Conservation (phyloP, 1,284 basidiomycete species). For the Pseudozyma sp. region DNA sequence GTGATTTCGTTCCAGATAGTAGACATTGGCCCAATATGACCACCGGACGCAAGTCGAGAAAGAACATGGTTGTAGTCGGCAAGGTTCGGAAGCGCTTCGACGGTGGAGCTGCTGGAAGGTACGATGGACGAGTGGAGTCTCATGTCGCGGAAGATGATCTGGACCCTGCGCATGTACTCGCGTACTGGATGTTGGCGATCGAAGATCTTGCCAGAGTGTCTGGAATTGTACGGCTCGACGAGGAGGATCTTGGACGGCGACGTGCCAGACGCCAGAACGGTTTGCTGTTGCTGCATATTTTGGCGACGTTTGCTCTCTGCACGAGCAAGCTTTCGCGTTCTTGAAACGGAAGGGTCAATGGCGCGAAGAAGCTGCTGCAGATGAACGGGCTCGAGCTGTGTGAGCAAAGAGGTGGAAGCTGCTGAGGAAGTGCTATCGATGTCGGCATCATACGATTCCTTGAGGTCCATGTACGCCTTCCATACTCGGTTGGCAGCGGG, state of each 20-base stretch:
- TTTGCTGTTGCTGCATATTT: constrained; percentile 26
- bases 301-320: constrained; percentile 34
- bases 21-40: constrained; percentile 56
- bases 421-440: constrained; percentile 7
- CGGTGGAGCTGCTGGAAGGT: constrained; percentile 24
- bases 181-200: constrained; percentile 23
- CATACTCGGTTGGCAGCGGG: constrained; percentile 49
- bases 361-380: constrained; percentile 49
- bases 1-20: constrained; percentile 55
- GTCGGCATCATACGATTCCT: constrained; percentile 26
- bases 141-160: constrained; percentile 55
- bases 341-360: constrained; percentile 45
- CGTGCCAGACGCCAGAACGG: constrained; percentile 15
- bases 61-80: constrained; percentile 60
- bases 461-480: constrained; percentile 49
- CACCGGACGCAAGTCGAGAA: constrained; percentile 47
- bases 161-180: constrained; percentile 53
- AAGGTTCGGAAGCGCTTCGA: constrained; percentile 31
- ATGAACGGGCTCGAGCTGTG: constrained; percentile 35
- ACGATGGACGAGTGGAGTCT: constrained; percentile 32
- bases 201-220: constrained; percentile 35
- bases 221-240: constrained; percentile 24
- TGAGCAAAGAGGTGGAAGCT: constrained; percentile 29
- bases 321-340: constrained; percentile 24
- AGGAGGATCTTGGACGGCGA: constrained; percentile 22